Percentiles rank a stretch among this genome's conserved stretches.
These are phyloP conservation scores for Fusarium oligoseptatum DNA, from an alignment of 2,329 filamentous ascomycete genomes.

Conservation along the genomic window DNA sequence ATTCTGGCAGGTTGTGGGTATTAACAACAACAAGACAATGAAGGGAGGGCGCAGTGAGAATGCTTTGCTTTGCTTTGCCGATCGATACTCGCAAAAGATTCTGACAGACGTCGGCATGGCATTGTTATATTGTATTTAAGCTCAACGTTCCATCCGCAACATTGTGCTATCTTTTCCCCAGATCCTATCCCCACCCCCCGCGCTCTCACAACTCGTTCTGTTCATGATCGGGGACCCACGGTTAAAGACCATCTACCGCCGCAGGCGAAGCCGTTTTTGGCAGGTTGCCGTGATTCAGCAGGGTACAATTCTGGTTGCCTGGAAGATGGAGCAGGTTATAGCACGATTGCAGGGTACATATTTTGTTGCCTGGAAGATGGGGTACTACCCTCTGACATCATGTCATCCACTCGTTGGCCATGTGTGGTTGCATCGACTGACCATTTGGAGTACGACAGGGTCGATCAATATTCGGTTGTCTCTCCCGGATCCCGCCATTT, in stretches of 20 bases:
- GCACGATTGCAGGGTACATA: slow-evolving; percentile 8
- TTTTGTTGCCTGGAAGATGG: slow-evolving; percentile 2
- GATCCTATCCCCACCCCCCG: slow-evolving; percentile 3
- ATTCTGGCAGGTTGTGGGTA: not conserved
- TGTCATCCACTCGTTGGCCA: not conserved
- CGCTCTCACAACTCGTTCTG: not conserved
- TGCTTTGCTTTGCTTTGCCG: not conserved
- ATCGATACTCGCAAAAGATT: not conserved
- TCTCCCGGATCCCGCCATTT: not conserved
- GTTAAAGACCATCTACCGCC: not conserved
- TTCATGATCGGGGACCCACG: not conserved
- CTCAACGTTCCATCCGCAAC: not conserved
- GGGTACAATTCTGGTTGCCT: slow-evolving; percentile 5
- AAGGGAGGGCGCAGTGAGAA: not conserved
- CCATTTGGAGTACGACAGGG: not conserved
- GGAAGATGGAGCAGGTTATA: not conserved
- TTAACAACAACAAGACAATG: not conserved
- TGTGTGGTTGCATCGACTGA: slow-evolving; percentile 1
- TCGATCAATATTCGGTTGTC: not conserved
- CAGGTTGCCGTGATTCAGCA: not conserved
- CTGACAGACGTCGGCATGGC: not conserved
- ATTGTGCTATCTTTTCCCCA: not conserved
- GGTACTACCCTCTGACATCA: slow-evolving; percentile 6
- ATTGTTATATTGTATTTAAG: not conserved
- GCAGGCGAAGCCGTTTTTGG: not conserved